Percentiles rank a stretch among this genome's conserved stretches.
Evolutionary conservation across 257 asterid genomes (phyloP).

Genomic region (Nicotiana tomentosiformis): DNA sequence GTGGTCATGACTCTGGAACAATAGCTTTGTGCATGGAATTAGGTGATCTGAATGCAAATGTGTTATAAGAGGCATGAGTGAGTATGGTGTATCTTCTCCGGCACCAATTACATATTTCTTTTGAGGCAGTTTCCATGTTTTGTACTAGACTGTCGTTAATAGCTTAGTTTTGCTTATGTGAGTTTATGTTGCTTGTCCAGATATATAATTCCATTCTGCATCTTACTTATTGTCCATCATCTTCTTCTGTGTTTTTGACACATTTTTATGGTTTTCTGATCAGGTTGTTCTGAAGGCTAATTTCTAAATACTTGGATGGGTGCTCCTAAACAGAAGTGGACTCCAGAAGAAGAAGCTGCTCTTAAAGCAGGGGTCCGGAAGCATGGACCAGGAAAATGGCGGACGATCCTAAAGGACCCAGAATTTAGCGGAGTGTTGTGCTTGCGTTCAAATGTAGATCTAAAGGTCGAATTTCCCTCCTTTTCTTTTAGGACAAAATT

Average conservation of each 20-base stretch:
- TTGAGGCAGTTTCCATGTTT: background rate
- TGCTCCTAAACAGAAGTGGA: constrained; percentile 98
- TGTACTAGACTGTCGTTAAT: background rate
- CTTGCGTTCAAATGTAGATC: constrained; percentile 92
- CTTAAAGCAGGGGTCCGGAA: constrained; percentile 91
- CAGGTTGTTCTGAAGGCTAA: background rate
- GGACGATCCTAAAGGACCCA: constrained; percentile 90
- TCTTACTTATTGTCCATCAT: background rate
- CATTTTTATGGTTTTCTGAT: background rate
- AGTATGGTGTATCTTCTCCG: background rate
- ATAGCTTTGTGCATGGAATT: background rate
- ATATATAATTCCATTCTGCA: background rate
- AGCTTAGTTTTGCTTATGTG: background rate
- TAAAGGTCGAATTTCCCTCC: constrained; percentile 50
- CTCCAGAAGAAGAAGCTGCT: constrained; percentile 97
- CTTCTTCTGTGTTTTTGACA: background rate
- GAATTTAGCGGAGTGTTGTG: constrained; percentile 70
- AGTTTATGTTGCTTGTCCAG: background rate
- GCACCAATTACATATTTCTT: background rate
- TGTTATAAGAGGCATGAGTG: background rate
- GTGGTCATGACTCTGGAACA: background rate
- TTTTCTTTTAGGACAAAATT: background rate
- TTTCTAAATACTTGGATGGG: constrained; percentile 46
- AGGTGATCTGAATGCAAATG: background rate
- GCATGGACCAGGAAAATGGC: constrained; percentile 98